Evolutionary conservation across 2,329 filamentous ascomycete genomes (phyloP).

Genomic region (Pseudocercospora musae): DNA sequence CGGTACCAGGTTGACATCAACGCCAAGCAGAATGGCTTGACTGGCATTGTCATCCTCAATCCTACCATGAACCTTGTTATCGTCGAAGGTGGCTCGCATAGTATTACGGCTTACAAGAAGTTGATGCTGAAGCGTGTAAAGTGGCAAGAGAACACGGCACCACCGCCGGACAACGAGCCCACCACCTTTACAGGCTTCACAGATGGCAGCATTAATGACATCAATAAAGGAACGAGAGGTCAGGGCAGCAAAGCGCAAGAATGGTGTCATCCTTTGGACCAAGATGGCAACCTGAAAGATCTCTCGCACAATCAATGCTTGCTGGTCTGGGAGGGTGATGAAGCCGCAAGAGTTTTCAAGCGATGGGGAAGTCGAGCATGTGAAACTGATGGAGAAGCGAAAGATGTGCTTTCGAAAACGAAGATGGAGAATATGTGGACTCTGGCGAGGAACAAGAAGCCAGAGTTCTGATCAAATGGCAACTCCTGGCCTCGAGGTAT

Average conservation of each 20-base stretch:
- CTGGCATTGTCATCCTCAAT: conserved; percentile 87
- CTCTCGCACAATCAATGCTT: conserved; percentile 77
- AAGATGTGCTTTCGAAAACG: conserved; percentile 70
- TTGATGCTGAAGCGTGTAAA: conserved; percentile 91
- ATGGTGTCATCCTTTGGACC: conserved; percentile 78
- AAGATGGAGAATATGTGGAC: conserved; percentile 98
- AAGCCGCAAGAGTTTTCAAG: conserved; percentile 74
- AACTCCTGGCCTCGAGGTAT: not conserved
- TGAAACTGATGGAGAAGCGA: conserved; percentile 85
- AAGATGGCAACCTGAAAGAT: conserved; percentile 74
- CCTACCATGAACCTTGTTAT: conserved; percentile 85
- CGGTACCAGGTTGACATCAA: conserved; percentile 91
- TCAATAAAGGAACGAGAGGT: conserved; percentile 25
- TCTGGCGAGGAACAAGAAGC: conserved; percentile 64
- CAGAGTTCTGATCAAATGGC: not conserved
- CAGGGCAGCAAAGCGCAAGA: conserved; percentile 58
- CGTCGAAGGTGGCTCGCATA: conserved; percentile 84
- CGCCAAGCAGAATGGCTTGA: conserved; percentile 81
- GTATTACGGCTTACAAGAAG: conserved; percentile 82
- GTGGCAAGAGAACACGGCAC: conserved; percentile 84
- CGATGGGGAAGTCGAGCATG: conserved; percentile 90
- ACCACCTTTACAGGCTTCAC: conserved; percentile 32
- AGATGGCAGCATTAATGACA: conserved; percentile 21
- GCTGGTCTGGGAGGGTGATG: conserved; percentile 87
- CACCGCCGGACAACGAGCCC: conserved; percentile 43